These are phyloP conservation scores for Leptographium lundbergii DNA, from an alignment of 2,329 filamentous ascomycete genomes.

Conservation along the genomic window DNA sequence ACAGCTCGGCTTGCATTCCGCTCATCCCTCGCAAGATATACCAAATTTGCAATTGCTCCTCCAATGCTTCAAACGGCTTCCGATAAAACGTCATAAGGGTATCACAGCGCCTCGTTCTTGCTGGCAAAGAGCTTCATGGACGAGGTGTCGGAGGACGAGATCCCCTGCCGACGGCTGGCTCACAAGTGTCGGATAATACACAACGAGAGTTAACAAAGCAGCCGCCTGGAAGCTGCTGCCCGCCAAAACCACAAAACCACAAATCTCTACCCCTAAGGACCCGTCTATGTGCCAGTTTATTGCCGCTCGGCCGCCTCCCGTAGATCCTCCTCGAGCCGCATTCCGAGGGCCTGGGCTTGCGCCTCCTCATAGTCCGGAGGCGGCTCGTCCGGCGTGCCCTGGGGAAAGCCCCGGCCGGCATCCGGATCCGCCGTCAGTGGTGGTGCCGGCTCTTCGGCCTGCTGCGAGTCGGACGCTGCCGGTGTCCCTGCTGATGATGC, in stretches of 20 bases:
- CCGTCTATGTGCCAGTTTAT: constrained; percentile 8
- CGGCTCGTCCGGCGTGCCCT: constrained; percentile 52
- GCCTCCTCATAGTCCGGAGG: constrained; percentile 88
- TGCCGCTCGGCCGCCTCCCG: constrained; percentile 59
- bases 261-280: neutral
- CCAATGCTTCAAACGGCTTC: neutral
- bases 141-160: neutral
- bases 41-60: neutral
- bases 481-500: constrained; percentile 9
- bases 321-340: constrained; percentile 54
- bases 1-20: too few species aligned
- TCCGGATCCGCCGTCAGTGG: neutral
- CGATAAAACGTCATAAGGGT: constrained; percentile 4
- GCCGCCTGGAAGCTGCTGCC: too few species aligned
- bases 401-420: constrained; percentile 11
- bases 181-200: too few species aligned
- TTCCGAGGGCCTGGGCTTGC: constrained; percentile 55
- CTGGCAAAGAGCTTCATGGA: neutral
- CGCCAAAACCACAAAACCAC: too few species aligned
- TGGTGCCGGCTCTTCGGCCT: constrained; percentile 1
- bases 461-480: neutral
- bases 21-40: neutral
- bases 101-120: constrained; percentile 5
- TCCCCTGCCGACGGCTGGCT: too few species aligned
- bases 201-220: too few species aligned